A percentile compares a stretch with the other conserved stretches of the same genome.
Conservation (phyloP, 768 basidiomycete species). For the Mrakia gelida region DNA sequence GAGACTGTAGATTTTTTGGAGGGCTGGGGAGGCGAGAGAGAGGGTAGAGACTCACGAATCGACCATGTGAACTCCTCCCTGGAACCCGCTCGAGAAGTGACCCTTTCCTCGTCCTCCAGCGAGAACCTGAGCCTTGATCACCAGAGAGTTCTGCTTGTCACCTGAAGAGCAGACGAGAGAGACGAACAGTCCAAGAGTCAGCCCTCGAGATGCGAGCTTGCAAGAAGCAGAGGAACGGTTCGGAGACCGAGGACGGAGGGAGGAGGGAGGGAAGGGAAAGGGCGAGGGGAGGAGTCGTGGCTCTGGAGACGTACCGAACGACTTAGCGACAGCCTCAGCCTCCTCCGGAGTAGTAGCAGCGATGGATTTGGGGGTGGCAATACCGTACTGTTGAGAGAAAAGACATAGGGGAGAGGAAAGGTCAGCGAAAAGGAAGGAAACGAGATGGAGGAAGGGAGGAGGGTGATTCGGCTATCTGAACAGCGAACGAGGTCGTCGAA, state of each 20-base stretch:
- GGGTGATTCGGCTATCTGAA: background rate
- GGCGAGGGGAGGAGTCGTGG: background rate
- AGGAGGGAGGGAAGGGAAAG: background rate
- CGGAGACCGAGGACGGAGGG: background rate
- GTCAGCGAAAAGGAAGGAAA: background rate
- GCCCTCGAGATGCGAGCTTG: no score
- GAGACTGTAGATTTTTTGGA: no score
- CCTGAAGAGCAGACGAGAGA: background rate
- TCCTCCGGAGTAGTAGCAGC: slow-evolving; percentile 83
- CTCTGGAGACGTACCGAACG: slow-evolving; percentile 60
- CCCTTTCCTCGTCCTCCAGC: slow-evolving; percentile 99
- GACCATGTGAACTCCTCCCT: slow-evolving; percentile 95
- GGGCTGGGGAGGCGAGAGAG: no score
- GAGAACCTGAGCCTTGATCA: slow-evolving; percentile 98
- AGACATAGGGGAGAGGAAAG: slow-evolving; percentile 16
- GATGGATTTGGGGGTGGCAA: slow-evolving; percentile 87
- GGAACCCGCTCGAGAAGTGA: slow-evolving; percentile 82
- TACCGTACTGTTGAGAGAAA: slow-evolving; percentile 71
- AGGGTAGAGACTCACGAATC: slow-evolving; percentile 57
- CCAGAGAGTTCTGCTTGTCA: slow-evolving; percentile 63
- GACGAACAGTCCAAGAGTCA: no score
- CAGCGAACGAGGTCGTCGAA: background rate
- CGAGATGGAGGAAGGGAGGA: background rate
- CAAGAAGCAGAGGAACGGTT: no score
- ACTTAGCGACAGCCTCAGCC: slow-evolving; percentile 80